Percentiles rank a stretch among this genome's conserved stretches.
phyloP scores from a whole-genome alignment of 345 rosid genomes.

The Rhodamnia argentea region DNA sequence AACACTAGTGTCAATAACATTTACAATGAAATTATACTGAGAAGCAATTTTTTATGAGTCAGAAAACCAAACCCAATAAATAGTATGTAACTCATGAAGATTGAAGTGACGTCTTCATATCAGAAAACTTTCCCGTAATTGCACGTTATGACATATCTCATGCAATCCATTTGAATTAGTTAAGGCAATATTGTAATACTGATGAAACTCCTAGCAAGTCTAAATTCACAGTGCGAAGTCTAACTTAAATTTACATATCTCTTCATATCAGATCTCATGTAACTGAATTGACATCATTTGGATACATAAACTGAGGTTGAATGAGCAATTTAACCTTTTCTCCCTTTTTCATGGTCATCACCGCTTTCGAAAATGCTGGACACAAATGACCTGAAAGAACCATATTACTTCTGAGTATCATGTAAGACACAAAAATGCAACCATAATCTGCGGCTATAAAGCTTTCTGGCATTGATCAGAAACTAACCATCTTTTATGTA shows the following conservation, averaged over 20 bases:
- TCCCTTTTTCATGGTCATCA: slow-evolving; percentile 40
- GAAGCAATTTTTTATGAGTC: not conserved
- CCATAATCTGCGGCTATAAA: not conserved
- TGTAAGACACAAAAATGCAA: not conserved
- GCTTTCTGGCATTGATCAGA: not conserved
- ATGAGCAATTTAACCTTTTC: slow-evolving; percentile 44
- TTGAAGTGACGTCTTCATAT: not conserved
- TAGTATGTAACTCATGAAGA: not conserved
- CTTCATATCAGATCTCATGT: too few relatives aligned
- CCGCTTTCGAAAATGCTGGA: slow-evolving; percentile 34
- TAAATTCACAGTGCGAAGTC: not conserved
- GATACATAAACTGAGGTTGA: slow-evolving; percentile 40
- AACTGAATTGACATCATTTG: not conserved
- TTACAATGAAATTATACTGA: not conserved
- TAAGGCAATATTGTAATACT: not conserved
- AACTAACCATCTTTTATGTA: slow-evolving; percentile 46
- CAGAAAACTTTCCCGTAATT: not conserved
- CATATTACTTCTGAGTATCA: not conserved
- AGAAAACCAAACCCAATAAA: not conserved
- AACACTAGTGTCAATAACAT: not conserved
- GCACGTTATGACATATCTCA: not conserved
- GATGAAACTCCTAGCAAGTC: not conserved
- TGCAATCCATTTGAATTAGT: not conserved
- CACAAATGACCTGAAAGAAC: slow-evolving; percentile 38
- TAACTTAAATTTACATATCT: not conserved